Conservation (phyloP, 495 filamentous ascomycete genomes). For the Lophiotrema nucula region DNA sequence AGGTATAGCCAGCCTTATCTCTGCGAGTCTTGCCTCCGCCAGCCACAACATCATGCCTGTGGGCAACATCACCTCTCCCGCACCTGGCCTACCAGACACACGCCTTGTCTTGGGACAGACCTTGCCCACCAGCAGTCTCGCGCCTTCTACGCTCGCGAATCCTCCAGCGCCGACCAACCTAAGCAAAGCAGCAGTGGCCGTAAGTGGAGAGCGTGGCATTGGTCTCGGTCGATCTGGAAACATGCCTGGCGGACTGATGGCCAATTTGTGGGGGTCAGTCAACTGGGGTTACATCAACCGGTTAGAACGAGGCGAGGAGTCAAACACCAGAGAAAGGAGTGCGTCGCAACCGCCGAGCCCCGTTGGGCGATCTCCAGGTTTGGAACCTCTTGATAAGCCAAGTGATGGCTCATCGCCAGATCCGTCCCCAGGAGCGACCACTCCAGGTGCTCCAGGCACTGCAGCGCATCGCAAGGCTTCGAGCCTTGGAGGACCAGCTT, state of each 20-base stretch:
- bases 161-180: slow-evolving; percentile 84
- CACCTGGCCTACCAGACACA: slow-evolving; percentile 36
- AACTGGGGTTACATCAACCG: slow-evolving; percentile 78
- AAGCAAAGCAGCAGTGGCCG: slow-evolving; percentile 79
- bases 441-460: neutral
- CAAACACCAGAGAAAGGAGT: slow-evolving; percentile 23
- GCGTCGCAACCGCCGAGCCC: slow-evolving; percentile 31
- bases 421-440: slow-evolving; percentile 7
- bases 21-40: slow-evolving; percentile 83
- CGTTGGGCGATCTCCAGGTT: slow-evolving; percentile 3
- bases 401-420: neutral
- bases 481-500: slow-evolving; percentile 58
- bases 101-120: slow-evolving; percentile 40
- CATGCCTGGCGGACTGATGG: slow-evolving; percentile 80
- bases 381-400: slow-evolving; percentile 18
- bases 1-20: slow-evolving; percentile 85
- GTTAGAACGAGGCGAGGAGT: slow-evolving; percentile 57
- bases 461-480: slow-evolving; percentile 70
- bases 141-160: slow-evolving; percentile 78
- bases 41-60: slow-evolving; percentile 72
- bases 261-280: slow-evolving; percentile 87
- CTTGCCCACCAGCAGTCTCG: slow-evolving; percentile 63
- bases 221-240: slow-evolving; percentile 59
- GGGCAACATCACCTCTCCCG: slow-evolving; percentile 39
- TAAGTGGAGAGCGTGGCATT: slow-evolving; percentile 71